phyloP scores from a whole-genome alignment of 2,329 filamentous ascomycete genomes.

The Aspergillus sp. region DNA sequence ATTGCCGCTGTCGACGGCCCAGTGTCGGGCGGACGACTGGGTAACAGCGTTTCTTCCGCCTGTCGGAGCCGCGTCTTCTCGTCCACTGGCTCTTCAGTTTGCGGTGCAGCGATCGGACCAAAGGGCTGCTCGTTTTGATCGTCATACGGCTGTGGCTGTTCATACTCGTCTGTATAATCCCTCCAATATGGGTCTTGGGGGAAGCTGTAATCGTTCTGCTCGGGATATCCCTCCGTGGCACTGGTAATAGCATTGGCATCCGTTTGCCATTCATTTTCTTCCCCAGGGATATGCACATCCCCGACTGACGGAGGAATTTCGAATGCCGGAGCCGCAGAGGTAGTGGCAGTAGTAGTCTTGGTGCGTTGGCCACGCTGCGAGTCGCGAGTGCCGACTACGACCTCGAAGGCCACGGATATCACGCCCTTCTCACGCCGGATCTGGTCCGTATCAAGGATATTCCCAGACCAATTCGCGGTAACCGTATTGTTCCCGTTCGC shows the following conservation, averaged over 20 bases:
- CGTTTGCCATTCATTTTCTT: conserved; percentile 21
- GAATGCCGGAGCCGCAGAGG: conserved; percentile 11
- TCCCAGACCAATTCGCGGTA: conserved; percentile 42
- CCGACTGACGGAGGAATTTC: conserved; percentile 16
- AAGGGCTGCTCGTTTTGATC: conserved; percentile 10
- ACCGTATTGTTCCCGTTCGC: conserved; percentile 23
- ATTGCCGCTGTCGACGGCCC: conserved; percentile 38
- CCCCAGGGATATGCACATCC: conserved; percentile 4
- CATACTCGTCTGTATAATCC: conserved; percentile 21
- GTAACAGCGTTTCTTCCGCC: conserved; percentile 70
- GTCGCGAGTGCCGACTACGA: conserved; percentile 79
- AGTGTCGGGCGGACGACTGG: conserved; percentile 58
- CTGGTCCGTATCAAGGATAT: conserved; percentile 78
- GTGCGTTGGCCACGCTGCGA: conserved; percentile 49
- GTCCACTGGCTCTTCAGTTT: conserved; percentile 55
- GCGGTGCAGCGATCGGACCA: conserved; percentile 33
- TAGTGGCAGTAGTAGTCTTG: conserved; percentile 18
- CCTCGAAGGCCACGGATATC: conserved; percentile 76
- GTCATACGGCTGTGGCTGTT: conserved; percentile 6
- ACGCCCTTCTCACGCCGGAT: conserved; percentile 85
- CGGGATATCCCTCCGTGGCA: conserved; percentile 9
- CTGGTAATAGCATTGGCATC: conserved; percentile 15
- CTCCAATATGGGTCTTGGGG: conserved; percentile 18
- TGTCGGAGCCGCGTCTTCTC: conserved; percentile 75
- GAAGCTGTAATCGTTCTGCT: conserved; percentile 19